Base-by-base conservation (phyloP, 2,329 filamentous ascomycete genomes). In the Monilinia vaccinii-corymbosi region DNA sequence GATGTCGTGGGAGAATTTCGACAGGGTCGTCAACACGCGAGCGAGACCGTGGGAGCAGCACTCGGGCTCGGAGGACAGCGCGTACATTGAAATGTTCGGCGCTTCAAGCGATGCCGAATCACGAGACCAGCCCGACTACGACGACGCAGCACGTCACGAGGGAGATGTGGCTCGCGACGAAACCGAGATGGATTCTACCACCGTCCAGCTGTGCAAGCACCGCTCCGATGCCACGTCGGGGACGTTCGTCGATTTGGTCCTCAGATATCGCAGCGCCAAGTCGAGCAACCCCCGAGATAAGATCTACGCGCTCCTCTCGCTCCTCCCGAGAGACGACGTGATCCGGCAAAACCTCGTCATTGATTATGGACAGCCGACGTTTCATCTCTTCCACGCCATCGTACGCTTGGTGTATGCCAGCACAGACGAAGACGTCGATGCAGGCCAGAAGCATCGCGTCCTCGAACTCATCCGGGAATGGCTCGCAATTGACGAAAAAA, bases 281-380 rank as follows among this genome's bases (percentile, higher is more conserved):
- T 40, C 42, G 36, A 57, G 42, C 23, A 40, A 57, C n/a, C 21
- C 45, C 9, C 34, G 55, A 9, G 55, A 57, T 21, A 57, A 57
- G 8, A 40, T 57, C 16, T 57, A 57, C n/a, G 55, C 55, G 9
- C 55, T 57, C n/a, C 55, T 57, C 45, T 49, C 55, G 14, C 55
- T 57, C 23, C 21, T 49, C 14, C 45, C 55, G n/a, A 25, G 49
- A 25, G 42, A 57, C 2, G 44, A 57, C 21, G 10, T 36, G 23
- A 31, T 49, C 31, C 55, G 55, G n/a, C 42, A 49, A 31, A 36
- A 49, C 13, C 7, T 57, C 5, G 13, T 23, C 7, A 38, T 57
- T 8, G 55, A 57, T 14, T 57, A 57, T n/a, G 45, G 21, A 21
- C 38, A 55, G 4, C 38, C 38, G 10, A 44, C 25, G 9, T 55